Base-by-base conservation (phyloP, 805 yeast genomes). In the Grigorovia yakushimaensis region DNA sequence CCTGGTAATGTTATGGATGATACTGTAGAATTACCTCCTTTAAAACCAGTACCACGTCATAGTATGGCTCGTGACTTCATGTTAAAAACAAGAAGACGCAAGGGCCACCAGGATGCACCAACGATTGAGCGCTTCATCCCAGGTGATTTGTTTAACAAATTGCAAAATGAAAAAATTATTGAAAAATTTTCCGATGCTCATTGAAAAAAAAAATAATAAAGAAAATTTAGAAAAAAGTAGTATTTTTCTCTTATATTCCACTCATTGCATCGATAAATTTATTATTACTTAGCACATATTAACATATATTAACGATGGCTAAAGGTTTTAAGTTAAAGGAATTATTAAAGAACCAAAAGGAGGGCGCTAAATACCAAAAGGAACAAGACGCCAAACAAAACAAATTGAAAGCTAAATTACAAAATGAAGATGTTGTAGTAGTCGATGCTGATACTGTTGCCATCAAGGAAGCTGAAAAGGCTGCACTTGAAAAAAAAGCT, bases 1-100 rank as follows among this genome's bases (percentile, higher is more conserved):
- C 95, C 96, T 1, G 98, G 98, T 0, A 88, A 91, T 66, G 98
- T 97, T 8, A 59, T 91, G 56, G 95, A 91, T 61, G 66, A 68
- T 20, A 74, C 77, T 30, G 76, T 77, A 17, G 68, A 66, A 43
- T 73, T 88, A 38, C 88, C 88, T 5, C 73, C 81, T 39, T 70
- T 91, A 60, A 79, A 79, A 54, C 86, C 96, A 0, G 96, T 93
- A 1, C 81, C 83, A 5, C 65, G 72, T 0, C 69, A 69, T 9
- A 79, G 84, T 2, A 67, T 89, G 49, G 91, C 96, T 1, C 72
- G 98, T 48, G 98, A 93, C 64, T 87, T 88, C 57, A 82, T 88
- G 27, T 67, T 87, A 67, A 93, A 94, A 63, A 88, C 96, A 0
- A 74, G 99, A 61, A 78, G 81, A 56, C 75, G 97, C 56, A 91